phyloP scores from a whole-genome alignment of 805 yeast genomes.

The Wickerhamiella alocasiicola region DNA sequence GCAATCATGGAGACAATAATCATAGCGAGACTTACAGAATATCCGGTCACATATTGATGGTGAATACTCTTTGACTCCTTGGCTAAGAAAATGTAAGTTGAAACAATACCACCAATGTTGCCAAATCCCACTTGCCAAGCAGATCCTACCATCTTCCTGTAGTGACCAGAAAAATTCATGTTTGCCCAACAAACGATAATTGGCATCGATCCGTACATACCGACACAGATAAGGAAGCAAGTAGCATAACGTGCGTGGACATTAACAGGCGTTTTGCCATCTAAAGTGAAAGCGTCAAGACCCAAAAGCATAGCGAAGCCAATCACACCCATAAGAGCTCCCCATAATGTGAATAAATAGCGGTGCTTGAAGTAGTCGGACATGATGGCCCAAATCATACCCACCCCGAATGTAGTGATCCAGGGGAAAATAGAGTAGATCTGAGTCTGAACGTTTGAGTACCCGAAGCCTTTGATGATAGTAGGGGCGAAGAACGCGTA shows the following conservation, averaged over 20 bases:
- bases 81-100: slow-evolving; percentile 40
- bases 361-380: slow-evolving; percentile 44
- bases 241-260: slow-evolving; percentile 45
- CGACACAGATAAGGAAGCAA: slow-evolving; percentile 46
- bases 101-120: slow-evolving; percentile 58
- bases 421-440: slow-evolving; percentile 79
- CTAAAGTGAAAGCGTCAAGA: too few species aligned
- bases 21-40: slow-evolving; percentile 40
- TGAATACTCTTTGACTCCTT: slow-evolving; percentile 42
- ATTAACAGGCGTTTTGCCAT: slow-evolving; percentile 25
- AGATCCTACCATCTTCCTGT: slow-evolving; percentile 44
- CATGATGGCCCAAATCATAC: slow-evolving; percentile 44
- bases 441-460: slow-evolving; percentile 63
- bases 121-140: slow-evolving; percentile 61
- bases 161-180: slow-evolving; percentile 51
- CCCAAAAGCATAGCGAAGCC: slow-evolving; percentile 50
- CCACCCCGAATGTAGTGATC: slow-evolving; percentile 58
- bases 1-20: slow-evolving; percentile 32
- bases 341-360: slow-evolving; percentile 19
- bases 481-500: slow-evolving; percentile 64
- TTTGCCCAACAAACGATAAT: slow-evolving; percentile 54
- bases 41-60: slow-evolving; percentile 43
- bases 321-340: slow-evolving; percentile 26
- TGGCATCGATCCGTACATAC: slow-evolving; percentile 57
- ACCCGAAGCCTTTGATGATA: slow-evolving; percentile 48